Evolutionary conservation across 2,329 filamentous ascomycete genomes (phyloP).

Genomic region (Stemphylium vesicarium): DNA sequence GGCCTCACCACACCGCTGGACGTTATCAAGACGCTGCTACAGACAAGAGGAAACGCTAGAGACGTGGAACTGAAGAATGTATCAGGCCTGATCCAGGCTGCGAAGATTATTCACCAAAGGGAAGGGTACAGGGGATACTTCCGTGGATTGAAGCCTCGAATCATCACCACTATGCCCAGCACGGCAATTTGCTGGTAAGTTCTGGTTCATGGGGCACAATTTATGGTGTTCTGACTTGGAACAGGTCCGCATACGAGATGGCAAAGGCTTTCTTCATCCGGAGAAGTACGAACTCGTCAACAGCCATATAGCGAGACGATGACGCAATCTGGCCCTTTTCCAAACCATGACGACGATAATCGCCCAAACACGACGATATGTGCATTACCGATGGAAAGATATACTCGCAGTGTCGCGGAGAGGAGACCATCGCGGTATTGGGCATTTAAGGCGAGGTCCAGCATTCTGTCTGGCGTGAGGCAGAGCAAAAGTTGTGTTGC

Average conservation of each 20-base stretch:
- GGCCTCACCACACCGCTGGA: conserved; percentile 95
- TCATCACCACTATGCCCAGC: conserved; percentile 97
- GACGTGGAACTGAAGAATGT: conserved; percentile 85
- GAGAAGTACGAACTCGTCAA: conserved; percentile 41
- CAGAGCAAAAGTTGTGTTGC: conserved; percentile 19
- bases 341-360: conserved; percentile 4
- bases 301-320: conserved; percentile 25
- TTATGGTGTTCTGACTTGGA: conserved; percentile 12
- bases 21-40: conserved; percentile 96
- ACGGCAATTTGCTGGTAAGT: conserved; percentile 97
- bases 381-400: conserved; percentile 19
- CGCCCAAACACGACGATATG: conserved; percentile 11
- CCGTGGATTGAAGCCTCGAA: conserved; percentile 86
- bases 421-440: conserved; percentile 18
- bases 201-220: background rate
- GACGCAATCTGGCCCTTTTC: conserved; percentile 4
- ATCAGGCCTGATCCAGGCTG: conserved; percentile 80
- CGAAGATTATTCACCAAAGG: conserved; percentile 78
- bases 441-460: conserved; percentile 28
- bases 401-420: conserved; percentile 18
- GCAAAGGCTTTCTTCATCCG: conserved; percentile 71
- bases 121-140: conserved; percentile 90
- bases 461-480: conserved; percentile 22
- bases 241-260: conserved; percentile 71
- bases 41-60: conserved; percentile 83